Conservation (phyloP, 768 basidiomycete genomes). For the Trametes meyenii region DNA sequence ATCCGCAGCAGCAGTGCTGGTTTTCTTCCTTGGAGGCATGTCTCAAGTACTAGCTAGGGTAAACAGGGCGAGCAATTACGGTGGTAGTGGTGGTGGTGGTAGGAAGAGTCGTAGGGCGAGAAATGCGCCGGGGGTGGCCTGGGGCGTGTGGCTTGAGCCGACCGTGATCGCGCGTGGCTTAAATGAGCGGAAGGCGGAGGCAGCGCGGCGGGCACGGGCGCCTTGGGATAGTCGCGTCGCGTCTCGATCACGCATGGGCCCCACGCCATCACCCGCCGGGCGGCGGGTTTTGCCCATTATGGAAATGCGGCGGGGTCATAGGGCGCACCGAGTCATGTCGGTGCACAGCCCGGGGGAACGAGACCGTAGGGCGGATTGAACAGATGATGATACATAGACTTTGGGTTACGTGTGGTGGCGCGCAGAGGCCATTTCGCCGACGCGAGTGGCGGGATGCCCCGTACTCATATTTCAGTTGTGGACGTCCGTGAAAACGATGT, state of each 20-base stretch:
- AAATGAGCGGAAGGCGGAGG: background rate
- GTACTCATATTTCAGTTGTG: too few species aligned
- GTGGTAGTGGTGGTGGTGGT: background rate
- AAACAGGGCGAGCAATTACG: too few species aligned
- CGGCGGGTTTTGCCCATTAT: constrained; percentile 11
- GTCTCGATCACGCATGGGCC: constrained; percentile 9
- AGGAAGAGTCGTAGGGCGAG: background rate
- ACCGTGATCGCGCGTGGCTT: constrained; percentile 1
- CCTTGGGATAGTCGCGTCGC: constrained; percentile 4
- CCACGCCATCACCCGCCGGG: background rate
- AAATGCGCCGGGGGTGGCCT: background rate
- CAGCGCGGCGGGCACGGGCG: background rate
- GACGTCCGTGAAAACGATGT: background rate
- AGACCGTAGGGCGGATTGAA: background rate
- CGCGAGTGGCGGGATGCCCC: too few species aligned
- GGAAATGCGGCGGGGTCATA: constrained; percentile 5
- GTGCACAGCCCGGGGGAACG: background rate
- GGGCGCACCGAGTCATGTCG: constrained; percentile 12
- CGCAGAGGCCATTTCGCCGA: too few species aligned
- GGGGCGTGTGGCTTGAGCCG: background rate
- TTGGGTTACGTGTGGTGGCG: too few species aligned
- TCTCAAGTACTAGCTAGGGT: too few species aligned
- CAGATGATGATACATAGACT: too few species aligned
- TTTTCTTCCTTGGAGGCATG: constrained; percentile 45
- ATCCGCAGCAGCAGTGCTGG: constrained; percentile 32